A percentile compares a stretch with the other conserved stretches of the same genome.
phyloP scores from a whole-genome alignment of 768 basidiomycete species.

The Phylloporus rhodoxanthus region DNA sequence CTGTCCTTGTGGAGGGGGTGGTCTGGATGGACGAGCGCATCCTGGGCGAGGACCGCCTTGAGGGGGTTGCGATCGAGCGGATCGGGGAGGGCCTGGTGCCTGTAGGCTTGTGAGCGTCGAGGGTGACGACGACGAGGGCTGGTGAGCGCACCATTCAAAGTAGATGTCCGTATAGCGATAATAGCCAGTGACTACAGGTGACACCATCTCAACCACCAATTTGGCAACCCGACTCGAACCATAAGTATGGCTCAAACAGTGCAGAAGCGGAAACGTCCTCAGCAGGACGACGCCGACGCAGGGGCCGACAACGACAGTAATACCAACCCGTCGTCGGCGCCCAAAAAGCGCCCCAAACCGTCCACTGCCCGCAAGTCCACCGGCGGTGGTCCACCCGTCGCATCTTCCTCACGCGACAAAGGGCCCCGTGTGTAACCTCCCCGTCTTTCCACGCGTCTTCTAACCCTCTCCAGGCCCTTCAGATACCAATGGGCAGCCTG shows the following conservation, averaged over 20 bases:
- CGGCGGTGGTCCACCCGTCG: conserved; percentile 44
- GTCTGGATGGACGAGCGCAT: conserved; percentile 61
- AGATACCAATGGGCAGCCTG: conserved; percentile 21
- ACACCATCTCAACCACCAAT: conserved; percentile 24
- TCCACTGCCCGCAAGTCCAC: conserved; percentile 83
- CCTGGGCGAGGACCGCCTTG: conserved; percentile 69
- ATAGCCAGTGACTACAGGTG: conserved; percentile 57
- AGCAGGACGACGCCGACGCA: conserved; percentile 30
- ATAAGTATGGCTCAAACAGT: conserved; percentile 64
- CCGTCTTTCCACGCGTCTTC: conserved; percentile 7
- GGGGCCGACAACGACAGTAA: conserved; percentile 29
- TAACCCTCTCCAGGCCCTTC: conserved; percentile 18
- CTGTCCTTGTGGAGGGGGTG: conserved; percentile 66
- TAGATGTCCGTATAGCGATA: conserved; percentile 83
- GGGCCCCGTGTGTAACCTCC: conserved; percentile 20
- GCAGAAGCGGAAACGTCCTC: conserved; percentile 41
- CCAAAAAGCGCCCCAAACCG: conserved; percentile 43
- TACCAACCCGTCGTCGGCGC: conserved; percentile 28
- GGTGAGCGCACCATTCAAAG: conserved; percentile 58
- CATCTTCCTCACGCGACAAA: conserved; percentile 26
- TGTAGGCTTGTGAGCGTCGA: conserved; percentile 21
- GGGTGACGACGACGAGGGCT: not conserved
- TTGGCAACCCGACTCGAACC: conserved; percentile 3
- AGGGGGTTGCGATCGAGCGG: conserved; percentile 54
- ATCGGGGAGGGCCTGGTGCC: conserved; percentile 54